Evolutionary conservation across 148 eudicot genomes (phyloP).

Genomic region (Chenopodium album): DNA sequence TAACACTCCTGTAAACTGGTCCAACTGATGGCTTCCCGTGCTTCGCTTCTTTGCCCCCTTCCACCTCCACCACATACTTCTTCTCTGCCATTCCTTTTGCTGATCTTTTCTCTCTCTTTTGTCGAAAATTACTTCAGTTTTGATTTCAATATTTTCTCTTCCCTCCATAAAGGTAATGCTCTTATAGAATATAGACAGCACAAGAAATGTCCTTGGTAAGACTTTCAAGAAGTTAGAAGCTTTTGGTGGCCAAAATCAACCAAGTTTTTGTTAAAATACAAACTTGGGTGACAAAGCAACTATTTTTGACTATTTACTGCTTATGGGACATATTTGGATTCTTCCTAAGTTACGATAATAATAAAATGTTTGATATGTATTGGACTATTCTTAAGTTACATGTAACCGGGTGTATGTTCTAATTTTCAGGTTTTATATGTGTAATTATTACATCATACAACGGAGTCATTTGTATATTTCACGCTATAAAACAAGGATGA

Average conservation of each 20-base stretch:
- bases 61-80: constrained; percentile 74
- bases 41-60: constrained; percentile 51
- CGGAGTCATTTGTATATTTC: neutral
- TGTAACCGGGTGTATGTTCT: no score
- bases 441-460: neutral
- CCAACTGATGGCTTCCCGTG: constrained; percentile 68
- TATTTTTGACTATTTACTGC: constrained; percentile 12
- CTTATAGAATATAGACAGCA: constrained; percentile 2
- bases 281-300: constrained; percentile 10
- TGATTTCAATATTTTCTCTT: neutral
- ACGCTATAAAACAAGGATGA: neutral
- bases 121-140: neutral
- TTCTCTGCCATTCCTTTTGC: constrained; percentile 39
- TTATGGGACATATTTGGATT: neutral
- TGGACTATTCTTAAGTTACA: no score
- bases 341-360: neutral
- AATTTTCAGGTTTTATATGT: no score
- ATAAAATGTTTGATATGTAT: neutral
- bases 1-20: constrained; percentile 74
- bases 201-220: neutral
- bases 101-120: neutral
- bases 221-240: neutral
- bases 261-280: constrained; percentile 2
- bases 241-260: constrained; percentile 37
- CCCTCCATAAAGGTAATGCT: neutral